phyloP scores from a whole-genome alignment of 2,329 filamentous ascomycete genomes.

The Xylariaceae sp. region DNA sequence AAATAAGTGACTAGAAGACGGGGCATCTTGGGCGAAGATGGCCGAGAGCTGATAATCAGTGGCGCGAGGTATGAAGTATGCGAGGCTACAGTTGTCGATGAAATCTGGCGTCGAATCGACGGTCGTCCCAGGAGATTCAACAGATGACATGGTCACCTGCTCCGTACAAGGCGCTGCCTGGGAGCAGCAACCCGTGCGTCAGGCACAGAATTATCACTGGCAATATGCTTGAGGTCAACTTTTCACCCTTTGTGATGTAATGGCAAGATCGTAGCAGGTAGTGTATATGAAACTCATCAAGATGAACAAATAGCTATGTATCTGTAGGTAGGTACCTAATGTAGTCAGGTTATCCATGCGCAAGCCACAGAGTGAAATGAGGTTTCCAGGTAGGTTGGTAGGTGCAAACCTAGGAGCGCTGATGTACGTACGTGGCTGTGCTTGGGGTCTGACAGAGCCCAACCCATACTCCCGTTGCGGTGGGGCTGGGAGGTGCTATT shows the following conservation, averaged over 20 bases:
- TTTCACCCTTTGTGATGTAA: background rate
- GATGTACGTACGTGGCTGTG: no score
- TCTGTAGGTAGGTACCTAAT: background rate
- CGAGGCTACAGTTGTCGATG: conserved; percentile 55
- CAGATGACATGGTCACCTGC: conserved; percentile 9
- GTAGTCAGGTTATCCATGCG: no score
- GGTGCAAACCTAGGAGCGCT: no score
- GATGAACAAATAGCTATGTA: background rate
- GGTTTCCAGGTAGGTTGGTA: no score
- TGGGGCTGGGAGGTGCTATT: no score
- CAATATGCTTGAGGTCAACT: background rate
- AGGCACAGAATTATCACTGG: no score
- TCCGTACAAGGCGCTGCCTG: background rate
- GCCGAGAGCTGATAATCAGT: conserved; percentile 54
- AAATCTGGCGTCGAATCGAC: conserved; percentile 40
- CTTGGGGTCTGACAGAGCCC: no score
- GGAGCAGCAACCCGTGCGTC: background rate
- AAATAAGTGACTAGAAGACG: conserved; percentile 45
- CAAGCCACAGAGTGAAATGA: no score
- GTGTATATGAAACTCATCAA: background rate
- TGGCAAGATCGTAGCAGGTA: no score
- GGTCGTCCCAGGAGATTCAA: conserved; percentile 28
- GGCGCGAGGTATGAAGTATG: conserved; percentile 56
- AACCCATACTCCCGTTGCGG: no score
- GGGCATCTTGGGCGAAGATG: conserved; percentile 41